Evolutionary conservation across 495 filamentous ascomycete genomes (phyloP).

Genomic region (Penicillium malachiteum): DNA sequence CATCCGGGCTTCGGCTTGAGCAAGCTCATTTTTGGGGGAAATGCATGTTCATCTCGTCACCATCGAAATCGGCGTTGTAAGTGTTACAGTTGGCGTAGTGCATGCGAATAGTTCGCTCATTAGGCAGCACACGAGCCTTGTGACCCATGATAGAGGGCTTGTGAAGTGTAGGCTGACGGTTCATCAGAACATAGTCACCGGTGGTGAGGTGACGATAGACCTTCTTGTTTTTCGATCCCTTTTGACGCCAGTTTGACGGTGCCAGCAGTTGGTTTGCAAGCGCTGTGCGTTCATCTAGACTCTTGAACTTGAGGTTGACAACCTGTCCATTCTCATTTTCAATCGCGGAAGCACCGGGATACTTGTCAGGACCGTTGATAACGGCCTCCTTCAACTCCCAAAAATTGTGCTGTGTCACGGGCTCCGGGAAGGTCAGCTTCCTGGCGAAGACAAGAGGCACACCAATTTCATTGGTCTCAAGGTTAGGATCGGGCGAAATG

Average conservation of each 20-base stretch:
- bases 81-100: conserved; percentile 99
- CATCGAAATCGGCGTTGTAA: conserved; percentile 99
- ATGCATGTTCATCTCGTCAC: conserved; percentile 99
- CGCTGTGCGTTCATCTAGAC: conserved; percentile 76
- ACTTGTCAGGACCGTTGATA: conserved; percentile 88
- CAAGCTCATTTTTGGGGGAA: conserved; percentile 97
- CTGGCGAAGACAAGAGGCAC: conserved; percentile 95
- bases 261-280: conserved; percentile 90
- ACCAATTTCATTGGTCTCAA: conserved; percentile 98
- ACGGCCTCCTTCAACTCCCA: conserved; percentile 94
- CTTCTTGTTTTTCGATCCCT: conserved; percentile 86
- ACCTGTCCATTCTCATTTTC: conserved; percentile 95
- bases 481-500: conserved; percentile 97
- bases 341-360: conserved; percentile 90
- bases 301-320: conserved; percentile 82
- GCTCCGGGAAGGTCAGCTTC: conserved; percentile 95
- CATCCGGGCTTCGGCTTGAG: conserved; percentile 83
- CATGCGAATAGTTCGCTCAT: conserved; percentile 97
- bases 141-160: conserved; percentile 99
- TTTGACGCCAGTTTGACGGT: conserved; percentile 73
- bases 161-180: conserved; percentile 98
- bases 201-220: conserved; percentile 95
- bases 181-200: conserved; percentile 97
- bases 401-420: conserved; percentile 95
- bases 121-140: conserved; percentile 84